Evolutionary conservation across 305 asterid species (phyloP).

Genomic region (Fraxinus sp.): DNA sequence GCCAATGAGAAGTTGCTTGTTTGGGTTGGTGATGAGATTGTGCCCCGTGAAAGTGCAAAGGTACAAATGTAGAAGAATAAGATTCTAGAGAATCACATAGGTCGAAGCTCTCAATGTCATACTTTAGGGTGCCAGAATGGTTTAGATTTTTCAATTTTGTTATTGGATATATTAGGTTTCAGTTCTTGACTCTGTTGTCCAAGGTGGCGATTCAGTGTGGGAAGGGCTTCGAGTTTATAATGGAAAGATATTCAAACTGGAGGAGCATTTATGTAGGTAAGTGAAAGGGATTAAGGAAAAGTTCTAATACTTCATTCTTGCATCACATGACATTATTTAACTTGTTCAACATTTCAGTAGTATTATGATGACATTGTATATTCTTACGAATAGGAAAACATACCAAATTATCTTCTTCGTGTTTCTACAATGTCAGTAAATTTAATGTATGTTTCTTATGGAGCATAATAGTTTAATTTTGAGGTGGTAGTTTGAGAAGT

Average conservation of each 20-base stretch:
- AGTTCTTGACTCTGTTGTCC: constrained; percentile 89
- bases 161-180: constrained; percentile 62
- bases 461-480: background rate
- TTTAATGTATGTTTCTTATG: background rate
- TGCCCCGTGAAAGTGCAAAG: constrained; percentile 89
- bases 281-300: constrained; percentile 17
- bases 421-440: background rate
- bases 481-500: background rate
- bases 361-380: background rate
- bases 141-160: constrained; percentile 8
- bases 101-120: background rate
- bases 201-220: constrained; percentile 99
- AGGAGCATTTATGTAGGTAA: constrained; percentile 93
- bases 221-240: constrained; percentile 87
- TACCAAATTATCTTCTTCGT: background rate
- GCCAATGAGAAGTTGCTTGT: constrained; percentile 79
- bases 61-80: constrained; percentile 32
- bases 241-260: constrained; percentile 86
- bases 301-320: background rate
- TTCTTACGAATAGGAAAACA: background rate
- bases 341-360: background rate
- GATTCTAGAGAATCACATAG: constrained; percentile 10
- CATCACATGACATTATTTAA: background rate
- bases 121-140: constrained; percentile 6
- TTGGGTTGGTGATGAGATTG: constrained; percentile 87